phyloP scores from a whole-genome alignment of 768 basidiomycete genomes.

The Phallus indusiatus region DNA sequence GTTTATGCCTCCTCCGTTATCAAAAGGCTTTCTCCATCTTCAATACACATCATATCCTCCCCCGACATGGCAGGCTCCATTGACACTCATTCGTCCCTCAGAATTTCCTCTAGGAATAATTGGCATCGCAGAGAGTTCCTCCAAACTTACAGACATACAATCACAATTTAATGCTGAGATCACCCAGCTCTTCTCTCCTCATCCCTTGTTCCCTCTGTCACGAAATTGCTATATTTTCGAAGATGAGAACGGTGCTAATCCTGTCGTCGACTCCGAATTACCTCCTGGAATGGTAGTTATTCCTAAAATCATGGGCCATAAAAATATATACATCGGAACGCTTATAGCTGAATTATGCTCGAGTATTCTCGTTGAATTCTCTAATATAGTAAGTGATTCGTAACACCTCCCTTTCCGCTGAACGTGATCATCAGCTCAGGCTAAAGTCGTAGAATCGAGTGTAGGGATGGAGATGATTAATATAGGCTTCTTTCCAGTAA shows the following conservation, averaged over 20 bases:
- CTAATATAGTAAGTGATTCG: slow-evolving; percentile 58
- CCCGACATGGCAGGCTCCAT: slow-evolving; percentile 52
- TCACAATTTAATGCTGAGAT: slow-evolving; percentile 60
- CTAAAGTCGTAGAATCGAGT: slow-evolving; percentile 70
- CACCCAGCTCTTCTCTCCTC: slow-evolving; percentile 55
- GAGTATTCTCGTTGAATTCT: slow-evolving; percentile 77
- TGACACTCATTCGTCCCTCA: slow-evolving; percentile 69
- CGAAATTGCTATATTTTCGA: slow-evolving; percentile 84
- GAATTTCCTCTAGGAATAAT: slow-evolving; percentile 83
- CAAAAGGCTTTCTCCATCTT: slow-evolving; percentile 76
- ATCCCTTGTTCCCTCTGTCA: slow-evolving; percentile 66
- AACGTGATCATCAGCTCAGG: slow-evolving; percentile 33
- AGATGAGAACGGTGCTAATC: slow-evolving; percentile 50
- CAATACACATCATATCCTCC: slow-evolving; percentile 69
- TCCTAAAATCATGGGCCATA: slow-evolving; percentile 80
- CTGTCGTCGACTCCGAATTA: slow-evolving; percentile 35
- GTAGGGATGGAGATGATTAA: slow-evolving; percentile 74
- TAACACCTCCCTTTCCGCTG: background rate
- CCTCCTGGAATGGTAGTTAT: slow-evolving; percentile 65
- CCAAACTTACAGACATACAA: slow-evolving; percentile 42
- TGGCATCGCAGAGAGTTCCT: slow-evolving; percentile 63
- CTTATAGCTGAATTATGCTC: slow-evolving; percentile 85
- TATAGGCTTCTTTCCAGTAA: slow-evolving; percentile 22
- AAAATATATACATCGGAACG: slow-evolving; percentile 80
- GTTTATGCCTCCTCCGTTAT: slow-evolving; percentile 70